These are phyloP conservation scores for Lachancea fermentati DNA, from an alignment of 805 yeast species.

Conservation along the genomic window DNA sequence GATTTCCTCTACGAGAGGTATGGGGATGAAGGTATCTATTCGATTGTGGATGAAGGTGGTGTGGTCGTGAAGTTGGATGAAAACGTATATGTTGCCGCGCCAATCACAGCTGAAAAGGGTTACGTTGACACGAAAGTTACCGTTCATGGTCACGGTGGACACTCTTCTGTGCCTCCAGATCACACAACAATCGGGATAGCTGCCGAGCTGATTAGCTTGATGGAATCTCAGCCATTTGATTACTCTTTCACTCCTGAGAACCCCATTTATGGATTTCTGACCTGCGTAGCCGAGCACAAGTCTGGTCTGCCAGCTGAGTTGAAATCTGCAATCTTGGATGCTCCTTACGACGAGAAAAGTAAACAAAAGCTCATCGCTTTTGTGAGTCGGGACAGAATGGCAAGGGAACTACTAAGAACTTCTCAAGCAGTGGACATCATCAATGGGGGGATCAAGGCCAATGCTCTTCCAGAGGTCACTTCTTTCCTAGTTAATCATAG, in stretches of 20 bases:
- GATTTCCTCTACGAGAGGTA: slow-evolving; percentile 44
- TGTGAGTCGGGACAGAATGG: slow-evolving; percentile 10
- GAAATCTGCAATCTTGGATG: slow-evolving; percentile 28
- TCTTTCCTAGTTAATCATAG: slow-evolving; percentile 56
- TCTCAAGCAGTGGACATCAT: slow-evolving; percentile 66
- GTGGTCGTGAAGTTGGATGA: slow-evolving; percentile 37
- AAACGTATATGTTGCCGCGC: slow-evolving; percentile 44
- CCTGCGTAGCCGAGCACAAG: slow-evolving; percentile 56
- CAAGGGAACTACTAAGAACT: slow-evolving; percentile 40
- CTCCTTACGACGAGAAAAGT: slow-evolving; percentile 34
- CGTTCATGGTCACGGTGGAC: slow-evolving; percentile 67
- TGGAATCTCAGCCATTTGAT: slow-evolving; percentile 50
- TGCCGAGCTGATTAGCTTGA: slow-evolving; percentile 46
- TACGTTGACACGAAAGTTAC: slow-evolving; percentile 46
- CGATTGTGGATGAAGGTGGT: slow-evolving; percentile 67
- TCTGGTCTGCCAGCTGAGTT: slow-evolving; percentile 16
- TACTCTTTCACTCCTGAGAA: slow-evolving; percentile 40
- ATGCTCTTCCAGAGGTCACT: slow-evolving; percentile 68
- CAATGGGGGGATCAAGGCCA: slow-evolving; percentile 67
- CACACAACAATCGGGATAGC: slow-evolving; percentile 77
- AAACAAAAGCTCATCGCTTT: slow-evolving; percentile 32
- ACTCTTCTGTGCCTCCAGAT: slow-evolving; percentile 71
- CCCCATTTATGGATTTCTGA: slow-evolving; percentile 53
- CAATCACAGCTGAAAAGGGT: slow-evolving; percentile 61
- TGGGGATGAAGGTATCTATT: slow-evolving; percentile 55